phyloP scores from a whole-genome alignment of 2,329 filamentous ascomycete genomes.

The Verticillium nonalfalfae region DNA sequence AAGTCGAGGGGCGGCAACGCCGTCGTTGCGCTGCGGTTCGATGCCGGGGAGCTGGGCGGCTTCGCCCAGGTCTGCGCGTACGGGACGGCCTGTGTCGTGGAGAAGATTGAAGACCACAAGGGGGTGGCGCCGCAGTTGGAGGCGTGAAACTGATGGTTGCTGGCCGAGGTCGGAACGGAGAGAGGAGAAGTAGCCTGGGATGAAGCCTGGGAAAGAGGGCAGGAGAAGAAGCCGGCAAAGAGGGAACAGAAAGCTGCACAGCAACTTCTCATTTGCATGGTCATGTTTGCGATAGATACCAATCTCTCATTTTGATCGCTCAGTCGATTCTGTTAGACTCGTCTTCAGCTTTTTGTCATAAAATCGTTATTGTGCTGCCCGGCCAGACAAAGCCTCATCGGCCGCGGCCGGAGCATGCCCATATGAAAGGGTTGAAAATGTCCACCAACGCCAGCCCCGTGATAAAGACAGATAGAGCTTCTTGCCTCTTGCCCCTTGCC shows the following conservation, averaged over 20 bases:
- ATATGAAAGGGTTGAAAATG: not conserved
- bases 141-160: not conserved
- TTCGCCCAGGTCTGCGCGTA: constrained; percentile 56
- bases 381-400: not conserved
- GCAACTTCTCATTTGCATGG: not conserved
- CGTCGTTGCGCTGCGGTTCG: constrained; percentile 52
- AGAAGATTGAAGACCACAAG: constrained; percentile 39
- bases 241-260: not conserved
- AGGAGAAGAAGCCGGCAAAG: not conserved
- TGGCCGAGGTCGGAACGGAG: too few relatives aligned
- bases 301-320: not conserved
- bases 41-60: constrained; percentile 45
- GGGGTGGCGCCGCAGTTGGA: constrained; percentile 9
- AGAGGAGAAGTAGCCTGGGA: not conserved
- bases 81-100: constrained; percentile 51
- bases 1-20: constrained; percentile 54
- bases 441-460: not conserved
- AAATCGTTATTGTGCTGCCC: not conserved
- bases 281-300: not conserved
- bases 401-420: not conserved
- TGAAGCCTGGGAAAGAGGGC: not conserved
- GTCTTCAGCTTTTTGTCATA: not conserved
- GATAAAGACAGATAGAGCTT: not conserved
- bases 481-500: too few relatives aligned
- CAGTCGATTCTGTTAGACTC: not conserved